Base-by-base conservation (phyloP, 139 green algal genomes). In the Coelastrella sp. region DNA sequence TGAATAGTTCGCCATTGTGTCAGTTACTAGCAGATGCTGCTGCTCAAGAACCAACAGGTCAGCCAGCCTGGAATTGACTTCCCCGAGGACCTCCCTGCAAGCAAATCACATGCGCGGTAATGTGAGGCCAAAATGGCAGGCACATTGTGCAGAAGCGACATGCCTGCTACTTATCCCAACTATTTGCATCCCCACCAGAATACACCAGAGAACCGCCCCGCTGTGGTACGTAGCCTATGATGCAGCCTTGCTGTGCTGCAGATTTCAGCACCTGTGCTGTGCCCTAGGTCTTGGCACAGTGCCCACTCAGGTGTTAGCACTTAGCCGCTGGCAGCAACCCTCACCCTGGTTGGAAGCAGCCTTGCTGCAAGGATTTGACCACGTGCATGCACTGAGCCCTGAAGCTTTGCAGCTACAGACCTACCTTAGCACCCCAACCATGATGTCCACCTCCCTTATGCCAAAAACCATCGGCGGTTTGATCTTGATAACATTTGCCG, bases 401-500 rank as follows among this genome's bases (percentile, higher is more conserved):
- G 11, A 57, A 57, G 15, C 45, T 13, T 23, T 57, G 11, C 45
- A 23, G 45, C 15, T 57, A 57, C 11, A 57, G 15, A 57, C 45
- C 11, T 57, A 92, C 89, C 86, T 83, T 8, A 97, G 78, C 1
- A 86, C 89, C 6, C 82, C 27, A 4, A 93, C 57, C 67, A 95
- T 79, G 5, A 48, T 41, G 50, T 94, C 90, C 6, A 84, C 92
- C 69, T 95, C 88, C 25, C 23, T n/a, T 27, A 53, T 13, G 3
- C 71, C 76, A 73, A 96, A 96, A 38, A 90, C 89, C 84, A 96
- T 73, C 0, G 93, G 93, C 34, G 93, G 93, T 89, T 96, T 95
- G 68, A 95, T 91, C 86, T 96, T 96, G 62, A 96, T 74, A 4
- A 96, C 89, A 63, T 95, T 94, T 59, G 89, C 88, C 25, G 88